Evolutionary conservation across 306 rosid genomes (phyloP), one percentile per base, ranked within the genome.

Genomic region (Fragaria vesca): DNA sequence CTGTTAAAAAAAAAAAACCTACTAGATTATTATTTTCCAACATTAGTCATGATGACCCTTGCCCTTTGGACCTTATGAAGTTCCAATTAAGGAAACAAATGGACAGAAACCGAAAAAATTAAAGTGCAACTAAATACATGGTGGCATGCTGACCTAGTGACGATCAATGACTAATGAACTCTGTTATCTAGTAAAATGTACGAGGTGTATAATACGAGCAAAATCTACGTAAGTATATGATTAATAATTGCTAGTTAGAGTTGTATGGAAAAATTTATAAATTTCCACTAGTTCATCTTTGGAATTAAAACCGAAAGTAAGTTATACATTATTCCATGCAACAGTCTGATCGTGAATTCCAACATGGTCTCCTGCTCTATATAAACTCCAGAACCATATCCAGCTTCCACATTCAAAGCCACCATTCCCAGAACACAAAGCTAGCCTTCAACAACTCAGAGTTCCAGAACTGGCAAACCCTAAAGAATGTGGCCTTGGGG

Each of bases 381-480:
- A 66, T 66, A 66, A 66, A 66, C 40, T 45, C 47, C 48, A 66
- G 3, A 32, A 66, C 71, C 71, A 38, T 7, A 42, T 66, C 48
- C 48, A 17, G 21, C 72, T 36, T 46, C 30, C 11, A 3, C 5
- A 7, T 21, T 73, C 52, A 55, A 13, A 6, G 16, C 67, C 66
- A 43, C 15, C 78, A 43, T 26, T 74, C 46, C 57, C 45, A 42
- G 52, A 69, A 5, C 26, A 4, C 57, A 58, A 45, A 42, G 12
- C 15, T 17, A 38, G 8, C 3, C 54, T 0, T 15, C 47, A 30
- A 72, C 24, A 28, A 2, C 24, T 38, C 62, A 20, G 30, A 30
- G 17, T 36, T 73, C 45, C 61, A 30, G 63, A 89, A 54, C 83
- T 85, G 87, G 79, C 84, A 81, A 81, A 79, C 80, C 34, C 90